Base-by-base conservation (phyloP, 345 rosid species). In the Lumnitzera littorea region DNA sequence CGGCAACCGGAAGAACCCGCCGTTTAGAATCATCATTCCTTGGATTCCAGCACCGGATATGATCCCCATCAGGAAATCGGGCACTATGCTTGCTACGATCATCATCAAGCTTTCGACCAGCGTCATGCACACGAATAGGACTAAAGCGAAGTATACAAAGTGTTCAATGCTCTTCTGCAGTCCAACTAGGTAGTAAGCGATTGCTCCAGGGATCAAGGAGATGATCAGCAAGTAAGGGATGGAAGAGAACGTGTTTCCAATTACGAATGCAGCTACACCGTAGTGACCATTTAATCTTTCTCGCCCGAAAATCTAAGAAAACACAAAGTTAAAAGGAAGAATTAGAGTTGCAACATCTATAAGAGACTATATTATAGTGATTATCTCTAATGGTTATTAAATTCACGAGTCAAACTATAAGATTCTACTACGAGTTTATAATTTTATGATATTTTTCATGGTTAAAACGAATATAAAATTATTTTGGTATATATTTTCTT, bases 201-300 rank as follows among this genome's bases (percentile, higher is more conserved):
- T 69, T 2, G 78, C 80, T 15, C 87, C 84, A 1, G 87, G 82
- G 55, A 76, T 61, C 10, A 79, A 23, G 2, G 87, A 79, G 54
- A 65, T 68, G 0, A 82, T 3, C 10, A 76, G 24, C 52, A 74
- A 25, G 69, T 72, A 76, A 0, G 87, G 84, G 4, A 80, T 24
- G 10, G 83, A 73, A 11, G 88, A 83, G 23, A 83, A 11, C 12
- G 83, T 73, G 62, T 84, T 81, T 3, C 82, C 83, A 3, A 81
- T 3, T 11, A 81, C 84, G 36, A 74, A 79, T 12, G 82, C 78
- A 0, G 75, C 77, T 11, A 71, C 82, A 0, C 80, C 79, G 2
- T 81, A 81, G 46, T 81, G 89, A 46, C 86, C 86, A 13, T 81
- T 84, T 31, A 77, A 41, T 64, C 89, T 75, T 69, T 81, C 89